These are phyloP conservation scores for Entophlyctis helioformis DNA, from an alignment of 192 early-diverging fungal genomes.

Conservation along the genomic window DNA sequence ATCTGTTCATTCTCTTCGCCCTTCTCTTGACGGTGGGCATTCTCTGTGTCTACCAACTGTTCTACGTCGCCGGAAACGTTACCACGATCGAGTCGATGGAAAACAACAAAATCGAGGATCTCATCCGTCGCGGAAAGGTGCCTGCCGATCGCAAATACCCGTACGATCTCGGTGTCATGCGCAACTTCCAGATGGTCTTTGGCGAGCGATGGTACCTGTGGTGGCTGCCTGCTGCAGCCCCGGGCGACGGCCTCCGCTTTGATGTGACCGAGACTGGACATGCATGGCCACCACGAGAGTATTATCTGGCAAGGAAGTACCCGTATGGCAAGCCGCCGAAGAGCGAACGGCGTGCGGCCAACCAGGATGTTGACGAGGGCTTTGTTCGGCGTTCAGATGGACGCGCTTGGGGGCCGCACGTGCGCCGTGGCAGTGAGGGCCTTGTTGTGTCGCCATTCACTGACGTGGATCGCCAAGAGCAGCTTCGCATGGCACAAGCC, in stretches of 20 bases:
- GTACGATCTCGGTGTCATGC: conserved; percentile 64
- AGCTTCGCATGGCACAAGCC: no score
- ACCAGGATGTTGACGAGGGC: background rate
- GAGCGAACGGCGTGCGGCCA: background rate
- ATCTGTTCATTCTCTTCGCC: conserved; percentile 55
- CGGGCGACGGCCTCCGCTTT: conserved; percentile 58
- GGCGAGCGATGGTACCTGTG: conserved; percentile 54
- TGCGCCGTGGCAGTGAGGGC: conserved; percentile 39
- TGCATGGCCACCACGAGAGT: conserved; percentile 72
- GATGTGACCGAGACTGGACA: conserved; percentile 27
- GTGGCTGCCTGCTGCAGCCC: conserved; percentile 54
- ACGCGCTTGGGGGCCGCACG: conserved; percentile 2
- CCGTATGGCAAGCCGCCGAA: conserved; percentile 11
- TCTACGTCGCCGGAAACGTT: conserved; percentile 53
- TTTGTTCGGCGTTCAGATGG: background rate
- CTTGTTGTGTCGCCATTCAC: no score
- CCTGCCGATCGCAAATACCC: conserved; percentile 50
- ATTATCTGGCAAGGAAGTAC: conserved; percentile 29
- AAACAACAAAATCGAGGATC: conserved; percentile 50
- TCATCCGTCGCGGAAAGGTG: conserved; percentile 52
- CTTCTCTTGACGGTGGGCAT: conserved; percentile 60
- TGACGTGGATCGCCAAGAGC: no score
- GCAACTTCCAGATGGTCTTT: conserved; percentile 65
- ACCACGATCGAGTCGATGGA: conserved; percentile 81
- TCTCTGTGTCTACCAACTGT: conserved; percentile 59